These are phyloP conservation scores for Daldinia caldariorum DNA, from an alignment of 495 filamentous ascomycete genomes.

Conservation along the genomic window DNA sequence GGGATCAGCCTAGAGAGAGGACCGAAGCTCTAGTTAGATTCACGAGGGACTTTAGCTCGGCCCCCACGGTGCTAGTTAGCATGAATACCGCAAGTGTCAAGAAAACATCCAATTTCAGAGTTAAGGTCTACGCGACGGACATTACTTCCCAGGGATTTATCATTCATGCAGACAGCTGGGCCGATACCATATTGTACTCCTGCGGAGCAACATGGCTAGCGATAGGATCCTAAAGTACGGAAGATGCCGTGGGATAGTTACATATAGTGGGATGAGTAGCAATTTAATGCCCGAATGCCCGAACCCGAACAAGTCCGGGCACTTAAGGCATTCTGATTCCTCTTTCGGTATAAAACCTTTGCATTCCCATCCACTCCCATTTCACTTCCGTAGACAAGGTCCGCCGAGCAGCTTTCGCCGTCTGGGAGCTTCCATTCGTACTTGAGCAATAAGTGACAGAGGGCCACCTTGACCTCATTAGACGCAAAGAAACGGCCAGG, in stretches of 20 bases:
- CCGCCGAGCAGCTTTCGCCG: no score
- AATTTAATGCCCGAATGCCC: no score
- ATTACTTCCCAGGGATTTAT: not conserved
- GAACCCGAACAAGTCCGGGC: no score
- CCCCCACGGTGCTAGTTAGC: not conserved
- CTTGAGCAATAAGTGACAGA: no score
- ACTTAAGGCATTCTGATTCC: no score
- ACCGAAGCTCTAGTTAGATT: not conserved
- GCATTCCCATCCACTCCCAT: no score
- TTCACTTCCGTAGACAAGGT: no score
- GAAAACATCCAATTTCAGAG: not conserved
- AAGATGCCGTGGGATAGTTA: not conserved
- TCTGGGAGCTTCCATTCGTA: no score
- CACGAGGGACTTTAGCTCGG: not conserved
- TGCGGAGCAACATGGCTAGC: not conserved
- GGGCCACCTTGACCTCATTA: no score
- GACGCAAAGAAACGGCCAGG: no score
- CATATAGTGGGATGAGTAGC: no score
- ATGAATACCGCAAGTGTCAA: constrained; percentile 3
- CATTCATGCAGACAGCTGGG: not conserved
- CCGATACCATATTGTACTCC: not conserved
- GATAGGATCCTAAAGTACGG: not conserved
- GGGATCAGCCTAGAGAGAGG: not conserved
- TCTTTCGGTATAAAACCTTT: no score
- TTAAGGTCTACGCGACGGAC: not conserved